Conservation (phyloP, 225 moss, liverwort and hornwort genomes). For the Straminergon stramineum region DNA sequence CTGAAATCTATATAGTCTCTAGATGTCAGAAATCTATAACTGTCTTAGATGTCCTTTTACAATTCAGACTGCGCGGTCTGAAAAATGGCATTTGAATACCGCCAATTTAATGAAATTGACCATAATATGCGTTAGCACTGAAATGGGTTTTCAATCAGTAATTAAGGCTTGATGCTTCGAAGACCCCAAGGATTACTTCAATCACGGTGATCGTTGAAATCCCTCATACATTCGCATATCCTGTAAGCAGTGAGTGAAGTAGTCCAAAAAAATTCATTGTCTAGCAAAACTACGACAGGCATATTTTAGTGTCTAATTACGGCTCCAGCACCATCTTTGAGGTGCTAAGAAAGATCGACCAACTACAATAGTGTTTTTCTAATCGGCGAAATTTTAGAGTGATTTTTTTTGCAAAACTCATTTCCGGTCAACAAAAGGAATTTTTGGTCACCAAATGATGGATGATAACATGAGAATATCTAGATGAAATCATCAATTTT, state of each 20-base stretch:
- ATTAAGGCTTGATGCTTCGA: not conserved
- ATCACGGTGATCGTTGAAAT: not conserved
- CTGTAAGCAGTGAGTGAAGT: not conserved
- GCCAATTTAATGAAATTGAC: too few species aligned
- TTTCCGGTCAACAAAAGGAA: not conserved
- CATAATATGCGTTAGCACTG: too few species aligned
- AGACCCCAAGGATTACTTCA: not conserved
- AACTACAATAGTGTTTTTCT: not conserved
- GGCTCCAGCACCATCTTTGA: not conserved
- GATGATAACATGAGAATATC: not conserved
- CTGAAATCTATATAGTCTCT: too few species aligned
- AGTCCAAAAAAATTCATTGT: not conserved
- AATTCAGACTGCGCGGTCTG: too few species aligned
- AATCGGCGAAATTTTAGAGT: not conserved
- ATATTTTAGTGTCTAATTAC: not conserved
- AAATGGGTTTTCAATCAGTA: too few species aligned
- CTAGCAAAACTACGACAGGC: not conserved
- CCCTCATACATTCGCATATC: too few species aligned
- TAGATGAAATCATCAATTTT: not conserved
- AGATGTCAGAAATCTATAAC: too few species aligned
- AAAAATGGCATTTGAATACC: too few species aligned
- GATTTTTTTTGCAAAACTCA: not conserved
- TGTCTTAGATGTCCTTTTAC: too few species aligned
- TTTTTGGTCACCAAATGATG: not conserved
- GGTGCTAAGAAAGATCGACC: not conserved